Percentiles rank a stretch among this genome's conserved stretches.
Conservation (phyloP, 371 early-diverging fungal species). For the Dichotomocladium elegans region DNA sequence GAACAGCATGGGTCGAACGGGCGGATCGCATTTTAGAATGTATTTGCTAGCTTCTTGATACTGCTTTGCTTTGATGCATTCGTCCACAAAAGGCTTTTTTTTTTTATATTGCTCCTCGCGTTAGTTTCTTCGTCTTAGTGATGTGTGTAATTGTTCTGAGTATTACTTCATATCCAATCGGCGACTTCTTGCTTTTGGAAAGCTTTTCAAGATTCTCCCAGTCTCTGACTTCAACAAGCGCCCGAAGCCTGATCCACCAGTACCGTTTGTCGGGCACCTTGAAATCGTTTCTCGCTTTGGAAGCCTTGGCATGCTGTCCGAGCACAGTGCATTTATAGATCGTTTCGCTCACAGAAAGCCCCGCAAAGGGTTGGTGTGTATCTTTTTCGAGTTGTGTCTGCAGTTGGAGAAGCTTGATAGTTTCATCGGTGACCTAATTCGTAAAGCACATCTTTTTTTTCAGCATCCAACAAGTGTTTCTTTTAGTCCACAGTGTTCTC, state of each 20-base stretch:
- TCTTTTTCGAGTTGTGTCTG: slow-evolving; percentile 78
- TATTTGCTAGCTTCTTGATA: slow-evolving; percentile 78
- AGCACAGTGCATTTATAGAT: slow-evolving; percentile 73
- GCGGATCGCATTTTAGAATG: slow-evolving; percentile 70
- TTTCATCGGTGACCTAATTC: slow-evolving; percentile 70
- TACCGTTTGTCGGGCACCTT: slow-evolving; percentile 84
- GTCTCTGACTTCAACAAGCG: slow-evolving; percentile 78
- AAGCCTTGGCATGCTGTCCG: slow-evolving; percentile 70
- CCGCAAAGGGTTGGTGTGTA: slow-evolving; percentile 61
- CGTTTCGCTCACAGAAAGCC: slow-evolving; percentile 82
- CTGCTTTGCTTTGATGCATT: slow-evolving; percentile 74
- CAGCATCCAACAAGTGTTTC: too few species aligned
- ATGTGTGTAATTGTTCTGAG: not conserved
- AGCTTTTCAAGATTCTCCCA: slow-evolving; percentile 87
- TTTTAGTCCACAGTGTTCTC: too few species aligned
- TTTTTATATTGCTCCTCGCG: too few species aligned
- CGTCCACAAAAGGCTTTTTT: slow-evolving; percentile 75
- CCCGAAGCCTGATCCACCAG: slow-evolving; percentile 85
- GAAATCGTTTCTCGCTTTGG: slow-evolving; percentile 78
- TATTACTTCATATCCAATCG: slow-evolving; percentile 73
- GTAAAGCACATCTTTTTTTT: not conserved
- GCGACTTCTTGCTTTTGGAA: slow-evolving; percentile 75
- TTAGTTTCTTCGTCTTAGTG: too few species aligned
- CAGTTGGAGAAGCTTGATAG: slow-evolving; percentile 66
- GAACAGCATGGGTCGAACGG: slow-evolving; percentile 64